Evolutionary conservation across 1,284 basidiomycete species (phyloP).

Genomic region (Malassezia japonica): DNA sequence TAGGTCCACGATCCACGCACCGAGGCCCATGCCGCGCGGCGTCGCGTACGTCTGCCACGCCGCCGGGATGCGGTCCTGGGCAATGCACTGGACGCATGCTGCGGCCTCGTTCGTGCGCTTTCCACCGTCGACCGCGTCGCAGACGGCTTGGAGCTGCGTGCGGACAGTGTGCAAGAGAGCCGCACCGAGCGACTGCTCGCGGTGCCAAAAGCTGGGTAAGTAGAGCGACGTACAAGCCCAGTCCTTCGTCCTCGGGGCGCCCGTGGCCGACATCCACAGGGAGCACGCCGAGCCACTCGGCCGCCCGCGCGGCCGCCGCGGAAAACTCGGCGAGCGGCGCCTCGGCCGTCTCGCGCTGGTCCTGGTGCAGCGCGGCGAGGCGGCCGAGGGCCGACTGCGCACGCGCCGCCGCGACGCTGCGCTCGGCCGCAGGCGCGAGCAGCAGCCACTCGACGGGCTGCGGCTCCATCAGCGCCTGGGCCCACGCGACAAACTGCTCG

Average conservation of each 20-base stretch:
- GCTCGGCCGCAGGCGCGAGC: conserved; percentile 42
- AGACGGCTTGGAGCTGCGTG: conserved; percentile 27
- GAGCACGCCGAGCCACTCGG: not conserved
- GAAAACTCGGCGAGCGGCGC: not conserved
- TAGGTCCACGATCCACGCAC: conserved; percentile 40
- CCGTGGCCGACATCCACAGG: not conserved
- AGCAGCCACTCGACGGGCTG: conserved; percentile 46
- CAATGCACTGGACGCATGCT: conserved; percentile 28
- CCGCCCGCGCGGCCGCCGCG: not conserved
- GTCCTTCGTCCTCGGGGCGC: conserved; percentile 10
- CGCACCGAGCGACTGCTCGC: conserved; percentile 32
- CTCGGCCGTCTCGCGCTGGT: not conserved
- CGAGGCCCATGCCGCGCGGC: conserved; percentile 28
- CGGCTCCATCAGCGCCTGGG: conserved; percentile 38
- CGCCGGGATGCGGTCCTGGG: conserved; percentile 32
- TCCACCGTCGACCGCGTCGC: conserved; percentile 25
- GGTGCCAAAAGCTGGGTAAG: conserved; percentile 43
- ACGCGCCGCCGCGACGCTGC: conserved; percentile 39
- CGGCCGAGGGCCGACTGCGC: conserved; percentile 32
- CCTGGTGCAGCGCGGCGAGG: conserved; percentile 39
- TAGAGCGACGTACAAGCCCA: not conserved
- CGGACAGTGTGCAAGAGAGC: conserved; percentile 28
- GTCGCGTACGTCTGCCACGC: conserved; percentile 30
- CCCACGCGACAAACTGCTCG: conserved; percentile 41
- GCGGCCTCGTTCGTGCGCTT: conserved; percentile 41